Evolutionary conservation across 371 early-diverging fungal species (phyloP).

Genomic region (Apophysomyces sp.): DNA sequence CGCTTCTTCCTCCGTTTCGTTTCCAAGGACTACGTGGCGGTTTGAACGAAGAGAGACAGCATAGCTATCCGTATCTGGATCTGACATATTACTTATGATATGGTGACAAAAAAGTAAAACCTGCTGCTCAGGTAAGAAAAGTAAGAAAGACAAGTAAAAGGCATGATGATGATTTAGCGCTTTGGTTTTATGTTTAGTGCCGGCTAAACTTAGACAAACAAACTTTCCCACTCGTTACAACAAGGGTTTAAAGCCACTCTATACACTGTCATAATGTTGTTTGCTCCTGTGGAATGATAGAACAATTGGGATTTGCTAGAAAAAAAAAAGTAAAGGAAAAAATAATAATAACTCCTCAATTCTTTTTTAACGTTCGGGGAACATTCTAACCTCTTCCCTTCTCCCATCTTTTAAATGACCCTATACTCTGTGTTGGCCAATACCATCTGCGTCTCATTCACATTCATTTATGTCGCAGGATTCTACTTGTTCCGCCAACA

Average conservation of each 20-base stretch:
- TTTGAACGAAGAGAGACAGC: constrained; percentile 32
- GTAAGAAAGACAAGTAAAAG: background rate
- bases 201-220: too few species aligned
- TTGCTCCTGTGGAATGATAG: too few species aligned
- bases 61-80: background rate
- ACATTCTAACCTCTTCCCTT: background rate
- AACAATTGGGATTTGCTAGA: too few species aligned
- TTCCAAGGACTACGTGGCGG: constrained; percentile 36
- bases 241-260: too few species aligned
- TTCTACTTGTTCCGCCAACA: constrained; percentile 31
- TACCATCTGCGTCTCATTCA: constrained; percentile 29
- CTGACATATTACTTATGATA: background rate
- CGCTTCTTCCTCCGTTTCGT: constrained; percentile 49
- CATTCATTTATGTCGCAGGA: constrained; percentile 37
- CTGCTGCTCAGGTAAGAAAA: background rate
- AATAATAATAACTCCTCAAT: too few species aligned
- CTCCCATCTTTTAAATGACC: background rate
- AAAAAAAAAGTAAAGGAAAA: too few species aligned
- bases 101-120: background rate
- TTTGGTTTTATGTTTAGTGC: too few species aligned
- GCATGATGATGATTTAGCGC: background rate
- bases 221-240: too few species aligned
- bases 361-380: background rate
- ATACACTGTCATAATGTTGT: too few species aligned
- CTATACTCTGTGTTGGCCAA: constrained; percentile 24